phyloP scores from a whole-genome alignment of 108 stramenopile species.

The Cyclotella atomus region DNA sequence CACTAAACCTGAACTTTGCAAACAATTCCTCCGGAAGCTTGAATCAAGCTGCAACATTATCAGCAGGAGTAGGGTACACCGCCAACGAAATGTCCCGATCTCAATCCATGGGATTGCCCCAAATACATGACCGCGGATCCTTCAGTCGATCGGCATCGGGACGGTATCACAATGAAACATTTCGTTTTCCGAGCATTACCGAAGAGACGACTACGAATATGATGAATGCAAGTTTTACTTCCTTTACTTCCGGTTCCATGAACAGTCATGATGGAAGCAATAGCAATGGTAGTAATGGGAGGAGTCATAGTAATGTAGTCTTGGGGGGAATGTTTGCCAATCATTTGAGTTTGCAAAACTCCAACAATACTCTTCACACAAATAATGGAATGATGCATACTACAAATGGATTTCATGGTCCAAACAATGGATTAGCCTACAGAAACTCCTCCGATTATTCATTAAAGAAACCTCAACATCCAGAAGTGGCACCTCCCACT shows the following conservation, averaged over 20 bases:
- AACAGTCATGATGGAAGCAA: too few relatives aligned
- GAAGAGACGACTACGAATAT: too few relatives aligned
- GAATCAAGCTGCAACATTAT: neutral
- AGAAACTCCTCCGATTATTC: neutral
- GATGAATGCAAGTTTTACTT: neutral
- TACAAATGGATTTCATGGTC: too few relatives aligned
- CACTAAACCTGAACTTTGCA: too few relatives aligned
- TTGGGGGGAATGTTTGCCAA: conserved; percentile 1
- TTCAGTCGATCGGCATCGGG: conserved; percentile 4
- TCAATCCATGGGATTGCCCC: neutral
- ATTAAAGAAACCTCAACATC: neutral
- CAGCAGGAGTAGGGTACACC: neutral
- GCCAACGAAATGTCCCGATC: neutral
- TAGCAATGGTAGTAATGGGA: neutral
- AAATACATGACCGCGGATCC: neutral
- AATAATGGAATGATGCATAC: neutral
- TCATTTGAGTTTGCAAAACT: too few relatives aligned
- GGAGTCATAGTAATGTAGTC: neutral
- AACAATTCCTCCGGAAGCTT: too few relatives aligned
- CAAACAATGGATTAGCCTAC: too few relatives aligned
- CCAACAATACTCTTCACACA: too few relatives aligned
- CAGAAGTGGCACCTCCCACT: neutral
- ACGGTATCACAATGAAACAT: conserved; percentile 1
- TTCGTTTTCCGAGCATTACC: neutral
- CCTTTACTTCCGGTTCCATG: too few relatives aligned